A percentile compares a stretch with the other conserved stretches of the same genome.
Conservation (phyloP, 805 yeast species). For the Clavispora carvajalis region DNA sequence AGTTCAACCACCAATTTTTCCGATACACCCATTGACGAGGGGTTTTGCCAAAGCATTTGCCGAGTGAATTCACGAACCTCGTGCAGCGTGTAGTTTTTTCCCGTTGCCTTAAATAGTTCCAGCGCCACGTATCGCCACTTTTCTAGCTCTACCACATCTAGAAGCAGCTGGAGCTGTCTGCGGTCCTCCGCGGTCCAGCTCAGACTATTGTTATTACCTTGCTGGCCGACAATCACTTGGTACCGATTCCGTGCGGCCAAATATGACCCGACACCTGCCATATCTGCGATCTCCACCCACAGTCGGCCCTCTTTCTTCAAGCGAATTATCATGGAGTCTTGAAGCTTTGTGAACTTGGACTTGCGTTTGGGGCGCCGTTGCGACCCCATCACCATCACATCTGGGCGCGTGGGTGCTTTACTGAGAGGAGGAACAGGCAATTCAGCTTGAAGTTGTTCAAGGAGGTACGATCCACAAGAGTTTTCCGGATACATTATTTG, state of each 20-base stretch:
- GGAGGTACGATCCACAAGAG: constrained; percentile 24
- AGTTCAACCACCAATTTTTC: constrained; percentile 32
- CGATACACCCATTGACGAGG: constrained; percentile 52
- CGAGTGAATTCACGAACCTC: constrained; percentile 54
- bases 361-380: constrained; percentile 52
- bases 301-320: constrained; percentile 58
- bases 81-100: constrained; percentile 44
- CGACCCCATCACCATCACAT: constrained; percentile 34
- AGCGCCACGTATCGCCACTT: constrained; percentile 43
- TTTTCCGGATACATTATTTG: background rate
- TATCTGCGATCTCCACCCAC: constrained; percentile 72
- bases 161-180: constrained; percentile 36
- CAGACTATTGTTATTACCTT: constrained; percentile 63
- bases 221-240: constrained; percentile 78
- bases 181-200: constrained; percentile 60
- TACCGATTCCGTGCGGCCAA: constrained; percentile 74
- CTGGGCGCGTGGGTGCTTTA: constrained; percentile 38
- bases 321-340: constrained; percentile 58
- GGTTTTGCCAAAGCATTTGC: constrained; percentile 49
- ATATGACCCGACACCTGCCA: constrained; percentile 57
- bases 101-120: constrained; percentile 53
- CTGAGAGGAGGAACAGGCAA: constrained; percentile 49
- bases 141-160: constrained; percentile 35
- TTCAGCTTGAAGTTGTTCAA: constrained; percentile 24
- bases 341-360: constrained; percentile 66